These are phyloP conservation scores for Neofusicoccum sp. DNA, from an alignment of 2,329 filamentous ascomycete species.

Conservation along the genomic window DNA sequence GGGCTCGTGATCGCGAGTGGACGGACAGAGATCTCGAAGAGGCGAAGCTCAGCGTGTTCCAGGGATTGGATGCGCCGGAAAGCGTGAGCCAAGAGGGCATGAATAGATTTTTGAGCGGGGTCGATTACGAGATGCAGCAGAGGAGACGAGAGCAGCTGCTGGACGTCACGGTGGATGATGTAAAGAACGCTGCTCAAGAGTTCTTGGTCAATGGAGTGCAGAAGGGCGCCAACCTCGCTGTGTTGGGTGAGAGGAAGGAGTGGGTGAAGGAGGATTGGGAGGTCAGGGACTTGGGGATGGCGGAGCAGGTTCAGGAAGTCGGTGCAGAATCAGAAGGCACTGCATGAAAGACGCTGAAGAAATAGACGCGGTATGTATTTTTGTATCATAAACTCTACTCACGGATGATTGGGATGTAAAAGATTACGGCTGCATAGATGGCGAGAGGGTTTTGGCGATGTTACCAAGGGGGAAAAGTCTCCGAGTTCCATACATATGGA, in stretches of 20 bases:
- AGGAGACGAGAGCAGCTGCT: conserved; percentile 79
- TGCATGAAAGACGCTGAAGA: conserved; percentile 1
- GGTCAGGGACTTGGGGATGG: conserved; percentile 71
- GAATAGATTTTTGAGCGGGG: conserved; percentile 78
- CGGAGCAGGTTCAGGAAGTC: conserved; percentile 33
- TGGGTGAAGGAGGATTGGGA: conserved; percentile 76
- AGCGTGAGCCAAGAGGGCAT: conserved; percentile 88
- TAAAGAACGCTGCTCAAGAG: conserved; percentile 77
- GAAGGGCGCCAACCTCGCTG: conserved; percentile 63
- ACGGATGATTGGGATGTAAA: conserved; percentile 10
- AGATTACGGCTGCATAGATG: background rate
- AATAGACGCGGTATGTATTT: conserved; percentile 12
- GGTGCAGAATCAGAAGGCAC: conserved; percentile 1
- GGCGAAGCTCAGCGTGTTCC: conserved; percentile 93
- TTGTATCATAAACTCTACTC: conserved; percentile 22
- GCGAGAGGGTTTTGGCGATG: conserved; percentile 2
- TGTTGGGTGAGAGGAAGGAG: conserved; percentile 81
- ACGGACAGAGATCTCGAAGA: conserved; percentile 86
- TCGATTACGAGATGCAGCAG: conserved; percentile 89
- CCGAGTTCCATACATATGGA: background rate
- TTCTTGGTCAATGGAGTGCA: conserved; percentile 73
- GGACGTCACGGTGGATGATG: conserved; percentile 80
- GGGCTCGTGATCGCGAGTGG: conserved; percentile 82
- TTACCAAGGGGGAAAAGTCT: background rate
- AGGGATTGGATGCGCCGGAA: conserved; percentile 83